Evolutionary conservation across 192 early-diverging fungal species (phyloP).

Genomic region (Tieghemiomyces parasiticus): DNA sequence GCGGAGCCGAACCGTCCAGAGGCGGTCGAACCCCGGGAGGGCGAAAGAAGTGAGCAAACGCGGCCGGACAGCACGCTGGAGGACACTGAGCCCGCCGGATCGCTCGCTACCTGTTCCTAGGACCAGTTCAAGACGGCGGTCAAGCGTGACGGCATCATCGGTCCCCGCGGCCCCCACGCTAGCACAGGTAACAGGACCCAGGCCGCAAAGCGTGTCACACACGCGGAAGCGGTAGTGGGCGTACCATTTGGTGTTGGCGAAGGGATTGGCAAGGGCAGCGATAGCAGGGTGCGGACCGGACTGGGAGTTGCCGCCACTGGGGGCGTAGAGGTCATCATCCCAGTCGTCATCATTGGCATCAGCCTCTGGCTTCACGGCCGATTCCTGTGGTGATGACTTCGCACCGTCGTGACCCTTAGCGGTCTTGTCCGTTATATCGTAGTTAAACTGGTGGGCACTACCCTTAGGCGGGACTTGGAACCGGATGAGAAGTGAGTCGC

Average conservation of each 20-base stretch:
- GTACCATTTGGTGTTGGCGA: slow-evolving; percentile 7
- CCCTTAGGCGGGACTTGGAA: slow-evolving; percentile 24
- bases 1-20: slow-evolving; percentile 25
- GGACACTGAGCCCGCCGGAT: slow-evolving; percentile 38
- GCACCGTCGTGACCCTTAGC: too few species aligned
- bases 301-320: too few species aligned
- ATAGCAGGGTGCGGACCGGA: too few species aligned
- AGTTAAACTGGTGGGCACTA: neutral
- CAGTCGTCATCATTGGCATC: neutral
- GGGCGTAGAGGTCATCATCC: neutral
- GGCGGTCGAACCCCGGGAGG: slow-evolving; percentile 21
- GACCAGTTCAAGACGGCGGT: slow-evolving; percentile 35
- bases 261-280: too few species aligned
- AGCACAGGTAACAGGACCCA: slow-evolving; percentile 9
- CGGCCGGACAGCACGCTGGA: slow-evolving; percentile 45
- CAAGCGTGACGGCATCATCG: neutral
- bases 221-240: slow-evolving; percentile 10
- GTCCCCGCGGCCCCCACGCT: neutral
- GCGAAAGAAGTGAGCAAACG: slow-evolving; percentile 39
- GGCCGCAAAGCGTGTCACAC: slow-evolving; percentile 16
- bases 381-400: too few species aligned
- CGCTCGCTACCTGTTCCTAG: slow-evolving; percentile 38
- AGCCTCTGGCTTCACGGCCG: neutral
- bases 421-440: too few species aligned
- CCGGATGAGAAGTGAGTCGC: slow-evolving; percentile 55